These are phyloP conservation scores for Kodamaea fungicola DNA, from an alignment of 1,139 yeast genomes.

Conservation along the genomic window DNA sequence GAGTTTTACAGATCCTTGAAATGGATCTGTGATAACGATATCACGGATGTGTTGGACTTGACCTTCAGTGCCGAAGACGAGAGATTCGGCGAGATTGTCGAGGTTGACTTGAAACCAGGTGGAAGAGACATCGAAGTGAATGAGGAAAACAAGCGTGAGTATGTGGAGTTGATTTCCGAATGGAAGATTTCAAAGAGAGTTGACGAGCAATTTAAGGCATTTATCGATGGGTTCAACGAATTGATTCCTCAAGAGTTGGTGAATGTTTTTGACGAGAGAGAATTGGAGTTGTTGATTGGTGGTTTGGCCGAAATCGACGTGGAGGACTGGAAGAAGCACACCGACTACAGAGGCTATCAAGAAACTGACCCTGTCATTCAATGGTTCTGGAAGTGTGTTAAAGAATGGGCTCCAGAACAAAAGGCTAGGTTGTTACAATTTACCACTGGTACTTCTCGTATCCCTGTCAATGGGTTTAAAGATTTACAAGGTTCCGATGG, in stretches of 20 bases:
- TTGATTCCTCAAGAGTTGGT: constrained; percentile 95
- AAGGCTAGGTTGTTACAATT: constrained; percentile 93
- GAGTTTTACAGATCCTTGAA: constrained; percentile 91
- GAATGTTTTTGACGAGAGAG: constrained; percentile 96
- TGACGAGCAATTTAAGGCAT: constrained; percentile 93
- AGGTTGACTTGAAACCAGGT: constrained; percentile 83
- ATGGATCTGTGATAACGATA: constrained; percentile 95
- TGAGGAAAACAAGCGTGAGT: constrained; percentile 91
- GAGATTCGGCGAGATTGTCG: constrained; percentile 89
- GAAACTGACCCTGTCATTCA: constrained; percentile 94
- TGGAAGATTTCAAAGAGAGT: constrained; percentile 95
- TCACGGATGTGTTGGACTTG: constrained; percentile 74
- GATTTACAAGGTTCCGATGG: constrained; percentile 99
- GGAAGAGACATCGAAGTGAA: constrained; percentile 90
- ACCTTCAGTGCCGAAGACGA: constrained; percentile 96
- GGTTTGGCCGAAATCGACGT: constrained; percentile 97
- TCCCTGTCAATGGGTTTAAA: constrained; percentile 97
- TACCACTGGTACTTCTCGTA: constrained; percentile 97
- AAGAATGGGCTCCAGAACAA: constrained; percentile 95
- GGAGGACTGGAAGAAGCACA: constrained; percentile 98
- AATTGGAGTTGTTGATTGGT: constrained; percentile 91
- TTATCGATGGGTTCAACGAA: constrained; percentile 95
- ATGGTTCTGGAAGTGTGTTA: constrained; percentile 97
- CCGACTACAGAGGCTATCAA: constrained; percentile 96
- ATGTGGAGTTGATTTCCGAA: constrained; percentile 90